Percentiles rank a stretch among this genome's conserved stretches.
phyloP scores from a whole-genome alignment of 2,329 filamentous ascomycete species.

The Fusarium bulbicola region DNA sequence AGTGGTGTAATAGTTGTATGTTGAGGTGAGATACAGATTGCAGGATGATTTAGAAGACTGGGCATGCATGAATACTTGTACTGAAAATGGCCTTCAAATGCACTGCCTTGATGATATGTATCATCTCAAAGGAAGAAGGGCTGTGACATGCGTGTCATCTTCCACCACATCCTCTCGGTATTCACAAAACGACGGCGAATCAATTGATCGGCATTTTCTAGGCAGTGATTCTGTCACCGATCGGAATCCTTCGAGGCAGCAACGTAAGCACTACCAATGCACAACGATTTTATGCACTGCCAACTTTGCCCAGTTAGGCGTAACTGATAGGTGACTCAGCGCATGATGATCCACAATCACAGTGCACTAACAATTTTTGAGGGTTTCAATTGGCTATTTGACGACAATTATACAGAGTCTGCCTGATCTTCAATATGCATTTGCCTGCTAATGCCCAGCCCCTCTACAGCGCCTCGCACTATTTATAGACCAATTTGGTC shows the following conservation, averaged over 20 bases:
- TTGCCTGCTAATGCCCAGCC: background rate
- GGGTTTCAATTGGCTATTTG: rapidly evolving
- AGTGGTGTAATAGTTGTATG: rapidly evolving
- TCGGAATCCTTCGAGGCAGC: background rate
- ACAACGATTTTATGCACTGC: background rate
- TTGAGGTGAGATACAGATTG: background rate
- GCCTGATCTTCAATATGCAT: background rate
- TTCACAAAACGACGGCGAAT: background rate
- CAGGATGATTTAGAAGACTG: no score
- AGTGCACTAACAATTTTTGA: background rate
- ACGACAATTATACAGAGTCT: background rate
- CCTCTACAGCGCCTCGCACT: background rate
- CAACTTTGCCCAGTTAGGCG: rapidly evolving
- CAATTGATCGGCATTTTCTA: background rate
- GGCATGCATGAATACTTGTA: background rate
- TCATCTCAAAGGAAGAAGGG: rapidly evolving
- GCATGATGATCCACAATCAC: rapidly evolving
- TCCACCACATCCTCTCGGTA: rapidly evolving
- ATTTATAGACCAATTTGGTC: background rate
- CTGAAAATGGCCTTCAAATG: rapidly evolving
- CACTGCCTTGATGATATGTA: background rate
- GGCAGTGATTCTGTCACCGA: background rate
- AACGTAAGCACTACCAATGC: background rate
- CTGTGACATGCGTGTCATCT: background rate
- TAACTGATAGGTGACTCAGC: background rate